phyloP scores from a whole-genome alignment of 495 filamentous ascomycete genomes.

The Penicillium lividum region DNA sequence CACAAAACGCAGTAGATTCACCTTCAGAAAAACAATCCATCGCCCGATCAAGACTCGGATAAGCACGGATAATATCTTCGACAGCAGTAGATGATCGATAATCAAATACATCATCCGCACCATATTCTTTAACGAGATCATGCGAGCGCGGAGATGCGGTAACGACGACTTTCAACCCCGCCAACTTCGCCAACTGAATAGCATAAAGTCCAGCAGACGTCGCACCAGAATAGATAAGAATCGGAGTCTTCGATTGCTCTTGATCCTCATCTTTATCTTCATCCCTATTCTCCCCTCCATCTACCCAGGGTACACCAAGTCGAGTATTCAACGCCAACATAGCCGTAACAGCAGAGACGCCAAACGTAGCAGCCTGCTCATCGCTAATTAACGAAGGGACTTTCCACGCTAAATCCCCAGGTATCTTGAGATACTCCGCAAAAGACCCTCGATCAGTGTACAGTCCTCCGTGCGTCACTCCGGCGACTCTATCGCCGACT shows the following conservation, averaged over 20 bases:
- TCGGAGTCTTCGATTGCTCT: constrained; percentile 7
- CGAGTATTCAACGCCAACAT: constrained; percentile 7
- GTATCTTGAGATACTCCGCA: constrained; percentile 48
- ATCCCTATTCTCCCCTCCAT: background rate
- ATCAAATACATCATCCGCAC: constrained; percentile 35
- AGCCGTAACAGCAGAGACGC: constrained; percentile 47
- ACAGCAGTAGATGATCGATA: constrained; percentile 17
- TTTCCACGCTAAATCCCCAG: constrained; percentile 48
- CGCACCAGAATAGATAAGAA: constrained; percentile 34
- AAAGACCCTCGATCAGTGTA: constrained; percentile 34
- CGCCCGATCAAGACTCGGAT: constrained; percentile 20
- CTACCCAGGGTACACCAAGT: background rate
- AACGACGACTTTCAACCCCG: constrained; percentile 28
- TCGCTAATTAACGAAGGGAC: constrained; percentile 47
- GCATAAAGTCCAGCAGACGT: constrained; percentile 26
- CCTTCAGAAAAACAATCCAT: constrained; percentile 30
- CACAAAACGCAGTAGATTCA: constrained; percentile 22
- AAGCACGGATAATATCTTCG: constrained; percentile 8
- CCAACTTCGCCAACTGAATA: constrained; percentile 31
- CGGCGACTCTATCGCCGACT: constrained; percentile 31
- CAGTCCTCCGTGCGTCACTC: constrained; percentile 23
- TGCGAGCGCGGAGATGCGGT: constrained; percentile 36
- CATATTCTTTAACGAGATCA: constrained; percentile 27
- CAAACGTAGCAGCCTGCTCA: constrained; percentile 51
- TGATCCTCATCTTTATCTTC: background rate